Conservation (phyloP, 2,329 filamentous ascomycete species). For the Aureobasidium sp. region DNA sequence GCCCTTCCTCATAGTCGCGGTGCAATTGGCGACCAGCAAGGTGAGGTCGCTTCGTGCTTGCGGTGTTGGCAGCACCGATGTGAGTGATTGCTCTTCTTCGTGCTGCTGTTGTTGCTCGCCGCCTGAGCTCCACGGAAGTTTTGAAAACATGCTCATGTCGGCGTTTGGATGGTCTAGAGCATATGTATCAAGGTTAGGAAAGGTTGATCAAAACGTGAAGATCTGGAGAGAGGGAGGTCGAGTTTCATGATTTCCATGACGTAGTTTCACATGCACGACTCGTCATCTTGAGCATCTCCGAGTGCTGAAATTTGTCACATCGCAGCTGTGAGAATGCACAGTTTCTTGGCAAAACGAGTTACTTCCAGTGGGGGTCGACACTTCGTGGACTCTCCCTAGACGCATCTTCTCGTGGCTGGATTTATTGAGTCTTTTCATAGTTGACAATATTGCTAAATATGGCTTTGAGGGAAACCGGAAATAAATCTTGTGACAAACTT, state of each 20-base stretch:
- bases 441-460: no score
- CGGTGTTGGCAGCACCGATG: slow-evolving; percentile 35
- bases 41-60: slow-evolving; percentile 36
- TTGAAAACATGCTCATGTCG: slow-evolving; percentile 13
- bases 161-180: background rate
- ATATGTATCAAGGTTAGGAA: background rate
- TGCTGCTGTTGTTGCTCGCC: slow-evolving; percentile 8
- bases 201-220: background rate
- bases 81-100: slow-evolving; percentile 32
- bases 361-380: no score
- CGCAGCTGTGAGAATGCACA: no score
- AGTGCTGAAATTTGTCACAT: no score
- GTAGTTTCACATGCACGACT: slow-evolving; percentile 4
- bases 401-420: no score
- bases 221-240: background rate
- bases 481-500: no score
- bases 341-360: no score
- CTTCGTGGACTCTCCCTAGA: no score
- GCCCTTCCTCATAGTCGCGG: slow-evolving; percentile 36
- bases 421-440: no score
- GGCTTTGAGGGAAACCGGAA: no score
- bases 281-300: background rate
- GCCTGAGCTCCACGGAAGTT: slow-evolving; percentile 10
- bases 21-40: slow-evolving; percentile 37
- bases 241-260: background rate